Evolutionary conservation across 2,329 filamentous ascomycete genomes (phyloP).

Genomic region (Zymoseptoria brevis): DNA sequence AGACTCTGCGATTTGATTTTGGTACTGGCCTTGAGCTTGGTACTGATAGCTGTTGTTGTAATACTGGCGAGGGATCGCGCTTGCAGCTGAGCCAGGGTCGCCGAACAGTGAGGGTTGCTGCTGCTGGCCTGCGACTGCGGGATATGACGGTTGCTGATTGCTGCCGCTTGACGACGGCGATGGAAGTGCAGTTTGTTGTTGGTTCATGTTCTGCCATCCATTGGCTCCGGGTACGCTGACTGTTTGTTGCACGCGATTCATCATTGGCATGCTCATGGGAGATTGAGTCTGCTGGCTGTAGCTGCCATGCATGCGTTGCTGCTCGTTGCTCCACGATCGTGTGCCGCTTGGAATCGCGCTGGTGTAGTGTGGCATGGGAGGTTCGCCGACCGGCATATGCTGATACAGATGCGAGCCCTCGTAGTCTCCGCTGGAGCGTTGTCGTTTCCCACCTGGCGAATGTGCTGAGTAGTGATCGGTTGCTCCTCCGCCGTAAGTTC

Average conservation of each 20-base stretch:
- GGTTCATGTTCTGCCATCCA: slow-evolving; percentile 7
- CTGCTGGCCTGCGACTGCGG: slow-evolving; percentile 6
- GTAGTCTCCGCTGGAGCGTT: slow-evolving; percentile 22
- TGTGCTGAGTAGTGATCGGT: slow-evolving; percentile 16
- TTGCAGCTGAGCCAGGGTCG: slow-evolving; percentile 13
- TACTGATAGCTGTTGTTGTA: slow-evolving; percentile 9
- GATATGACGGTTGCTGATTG: slow-evolving; percentile 10
- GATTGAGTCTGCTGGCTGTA: slow-evolving; percentile 12
- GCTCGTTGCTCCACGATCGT: slow-evolving; percentile 9
- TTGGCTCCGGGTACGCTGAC: slow-evolving; percentile 9
- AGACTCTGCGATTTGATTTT: slow-evolving; percentile 1
- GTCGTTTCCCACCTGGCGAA: slow-evolving; percentile 18
- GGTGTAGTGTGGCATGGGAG: slow-evolving; percentile 8
- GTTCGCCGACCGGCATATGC: slow-evolving; percentile 7
- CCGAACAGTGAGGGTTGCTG: slow-evolving; percentile 10
- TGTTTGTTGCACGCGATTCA: slow-evolving; percentile 7
- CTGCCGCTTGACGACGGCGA: slow-evolving; percentile 11
- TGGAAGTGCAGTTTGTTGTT: slow-evolving; percentile 10
- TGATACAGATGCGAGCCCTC: slow-evolving; percentile 16
- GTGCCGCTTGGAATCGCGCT: slow-evolving; percentile 12
- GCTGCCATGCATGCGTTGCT: slow-evolving; percentile 7
- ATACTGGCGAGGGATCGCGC: slow-evolving; percentile 12
- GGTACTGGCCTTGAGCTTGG: slow-evolving; percentile 8
- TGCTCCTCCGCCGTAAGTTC: slow-evolving; percentile 13
- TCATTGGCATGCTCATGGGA: slow-evolving; percentile 6